Base-by-base conservation (phyloP, 768 basidiomycete species). In the Pulveroboletus sp. region DNA sequence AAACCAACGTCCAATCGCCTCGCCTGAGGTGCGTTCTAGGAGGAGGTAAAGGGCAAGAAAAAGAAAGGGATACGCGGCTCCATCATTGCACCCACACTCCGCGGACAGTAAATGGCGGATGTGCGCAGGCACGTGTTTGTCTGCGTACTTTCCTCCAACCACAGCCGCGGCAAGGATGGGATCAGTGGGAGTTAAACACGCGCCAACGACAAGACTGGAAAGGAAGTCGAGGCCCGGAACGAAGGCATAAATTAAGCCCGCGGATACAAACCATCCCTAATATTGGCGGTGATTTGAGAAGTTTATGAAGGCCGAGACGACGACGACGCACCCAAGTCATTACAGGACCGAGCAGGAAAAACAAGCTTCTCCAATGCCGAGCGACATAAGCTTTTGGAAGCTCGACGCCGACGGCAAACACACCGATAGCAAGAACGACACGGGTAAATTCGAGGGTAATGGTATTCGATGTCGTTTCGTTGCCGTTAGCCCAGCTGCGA, bases 341-440 rank as follows among this genome's bases (percentile, higher is more conserved):
- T 27, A 88, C 80, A 8, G 89, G 88, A 21, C 79, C 78, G 18
- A 98, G 75, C 2, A 99, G 73, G 68, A 91, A 92, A 45, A 87
- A 77, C 4, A 99, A 62, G 57, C 90, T 92, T 61, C 79, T 84
- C 93, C 93, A 96, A 62, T 98, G 96, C n/a, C 82, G 78, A 18
- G 76, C 73, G 80, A 98, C 89, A 70, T 98, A 99, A 5, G 89
- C 89, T 71, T 93, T 93, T 21, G 96, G 96, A 64, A 98, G 75
- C 65, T 99, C 96, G 21, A 98, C 96, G 14, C 96, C 96, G 47
- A 99, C 91, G 8, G 95, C 95, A 66, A 99, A 99, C 0, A 99
- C 95, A 17, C 93, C 93, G 47, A 98, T 88, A 14, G 95, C 96
- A 30, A 99, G 81, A 39, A 98, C 88, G 49, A 98, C 84, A 14